Evolutionary conservation across 345 rosid genomes (phyloP), one percentile per base, ranked within the genome.

Genomic region (Rhizophora apiculata): DNA sequence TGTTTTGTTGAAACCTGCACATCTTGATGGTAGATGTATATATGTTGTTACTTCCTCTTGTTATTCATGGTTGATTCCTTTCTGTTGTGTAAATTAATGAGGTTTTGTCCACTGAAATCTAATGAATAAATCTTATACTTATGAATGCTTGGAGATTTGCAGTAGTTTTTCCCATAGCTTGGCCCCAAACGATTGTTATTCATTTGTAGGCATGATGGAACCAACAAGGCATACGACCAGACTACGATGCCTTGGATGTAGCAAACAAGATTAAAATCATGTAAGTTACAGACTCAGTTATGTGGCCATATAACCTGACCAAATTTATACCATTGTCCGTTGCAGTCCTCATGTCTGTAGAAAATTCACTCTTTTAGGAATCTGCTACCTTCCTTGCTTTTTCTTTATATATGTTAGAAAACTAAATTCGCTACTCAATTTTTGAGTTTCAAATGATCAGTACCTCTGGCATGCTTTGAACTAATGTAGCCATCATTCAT

Each of bases 171-270:
- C 16, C 48, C 48, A 43, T 43, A 43, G 48, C 16, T 37, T 11
- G 48, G 48, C 0, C 48, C 48, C 13, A 43, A 43, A 43, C 56
- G 0, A 49, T 6, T 30, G 26, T 26, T 60, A 0, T 64, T 26
- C 20, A 21, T 20, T 26, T 66, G 66, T 68, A 71, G 79, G 85
- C 92, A 92, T 53, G 96, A 89, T 76, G 92, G 96, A 67, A 89
- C 92, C 0, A 85, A 87, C 80, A 87, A 87, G 75, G 88, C 96
- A 3, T 87, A 85, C 67, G 92, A 39, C 88, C 87, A 0, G 95
- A 82, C 62, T 88, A 86, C 20, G 93, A 87, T 74, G 88, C 88
- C 3, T 68, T 76, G 62, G 76, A 76, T 67, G 80, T 72, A 21
- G 80, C 80, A 16, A 76, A 62, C 72, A 71, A 76, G 65, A 71